Percentiles rank a stretch among this genome's conserved stretches.
Evolutionary conservation across 768 basidiomycete genomes (phyloP).

Genomic region (Termitomyces bulborhizus): DNA sequence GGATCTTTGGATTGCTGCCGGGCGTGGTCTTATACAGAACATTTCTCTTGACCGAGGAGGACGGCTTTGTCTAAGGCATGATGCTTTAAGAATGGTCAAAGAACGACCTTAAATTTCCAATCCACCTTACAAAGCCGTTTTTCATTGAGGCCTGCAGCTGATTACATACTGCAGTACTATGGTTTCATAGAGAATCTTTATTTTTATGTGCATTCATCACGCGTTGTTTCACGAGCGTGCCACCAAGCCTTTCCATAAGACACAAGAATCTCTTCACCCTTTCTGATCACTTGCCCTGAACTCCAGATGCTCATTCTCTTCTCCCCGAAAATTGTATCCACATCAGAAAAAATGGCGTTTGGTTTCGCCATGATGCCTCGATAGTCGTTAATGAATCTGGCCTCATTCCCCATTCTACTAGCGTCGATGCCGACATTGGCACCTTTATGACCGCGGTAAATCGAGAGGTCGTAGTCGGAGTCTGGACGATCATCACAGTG

Average conservation of each 20-base stretch:
- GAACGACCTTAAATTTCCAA: not conserved
- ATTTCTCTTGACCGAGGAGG: not conserved
- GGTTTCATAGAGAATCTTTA: not conserved
- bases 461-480: slow-evolving; percentile 86
- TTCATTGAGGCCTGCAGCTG: not conserved
- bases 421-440: slow-evolving; percentile 78
- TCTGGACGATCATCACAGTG: slow-evolving; percentile 68
- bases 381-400: slow-evolving; percentile 88
- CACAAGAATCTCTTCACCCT: slow-evolving; percentile 81
- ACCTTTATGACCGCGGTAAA: slow-evolving; percentile 54
- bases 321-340: slow-evolving; percentile 47
- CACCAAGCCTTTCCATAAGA: slow-evolving; percentile 90
- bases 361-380: slow-evolving; percentile 65
- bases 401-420: slow-evolving; percentile 71
- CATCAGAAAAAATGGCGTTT: slow-evolving; percentile 67
- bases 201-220: not conserved
- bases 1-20: too few relatives aligned
- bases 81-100: too few relatives aligned
- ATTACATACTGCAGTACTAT: not conserved
- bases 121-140: not conserved
- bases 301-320: slow-evolving; percentile 77
- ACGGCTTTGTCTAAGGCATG: not conserved
- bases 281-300: slow-evolving; percentile 49
- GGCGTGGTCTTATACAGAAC: not conserved
- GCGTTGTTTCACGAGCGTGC: slow-evolving; percentile 34